phyloP scores from a whole-genome alignment of 495 filamentous ascomycete genomes.

The Schizothecium vesticola region DNA sequence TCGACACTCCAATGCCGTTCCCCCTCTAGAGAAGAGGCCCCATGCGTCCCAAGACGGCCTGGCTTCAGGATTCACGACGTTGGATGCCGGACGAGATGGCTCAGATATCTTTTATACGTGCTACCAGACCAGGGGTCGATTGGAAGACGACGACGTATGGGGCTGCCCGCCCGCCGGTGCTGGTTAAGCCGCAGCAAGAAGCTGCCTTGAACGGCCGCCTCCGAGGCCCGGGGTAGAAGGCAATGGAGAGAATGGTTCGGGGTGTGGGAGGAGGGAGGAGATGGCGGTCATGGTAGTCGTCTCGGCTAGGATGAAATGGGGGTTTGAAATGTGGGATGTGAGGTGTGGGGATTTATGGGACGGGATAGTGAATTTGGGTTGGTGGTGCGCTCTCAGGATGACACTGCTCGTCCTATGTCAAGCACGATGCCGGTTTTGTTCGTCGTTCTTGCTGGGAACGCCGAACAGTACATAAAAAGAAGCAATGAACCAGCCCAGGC shows the following conservation, averaged over 20 bases:
- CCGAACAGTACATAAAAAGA: not conserved
- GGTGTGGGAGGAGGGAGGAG: not conserved
- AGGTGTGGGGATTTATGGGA: too few relatives aligned
- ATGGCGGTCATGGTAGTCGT: not conserved
- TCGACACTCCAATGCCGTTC: too few relatives aligned
- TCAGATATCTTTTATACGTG: not conserved
- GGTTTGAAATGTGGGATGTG: not conserved
- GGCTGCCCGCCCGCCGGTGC: not conserved
- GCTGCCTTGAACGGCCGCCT: too few relatives aligned
- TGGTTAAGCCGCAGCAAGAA: not conserved
- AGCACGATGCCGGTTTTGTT: not conserved
- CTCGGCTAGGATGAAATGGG: not conserved
- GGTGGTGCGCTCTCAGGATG: not conserved
- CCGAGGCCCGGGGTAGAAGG: not conserved
- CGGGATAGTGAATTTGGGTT: too few relatives aligned
- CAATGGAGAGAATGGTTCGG: not conserved
- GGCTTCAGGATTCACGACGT: too few relatives aligned
- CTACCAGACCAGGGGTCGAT: too few relatives aligned
- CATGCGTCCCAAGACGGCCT: not conserved
- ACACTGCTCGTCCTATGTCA: not conserved
- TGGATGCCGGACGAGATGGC: not conserved
- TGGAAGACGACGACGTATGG: not conserved
- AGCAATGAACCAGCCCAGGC: not conserved
- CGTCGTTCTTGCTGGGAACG: too few relatives aligned
- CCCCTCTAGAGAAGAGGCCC: not conserved